Evolutionary conservation across 2,329 filamentous ascomycete species (phyloP).

Genomic region (Raffaelea deltoideospora): DNA sequence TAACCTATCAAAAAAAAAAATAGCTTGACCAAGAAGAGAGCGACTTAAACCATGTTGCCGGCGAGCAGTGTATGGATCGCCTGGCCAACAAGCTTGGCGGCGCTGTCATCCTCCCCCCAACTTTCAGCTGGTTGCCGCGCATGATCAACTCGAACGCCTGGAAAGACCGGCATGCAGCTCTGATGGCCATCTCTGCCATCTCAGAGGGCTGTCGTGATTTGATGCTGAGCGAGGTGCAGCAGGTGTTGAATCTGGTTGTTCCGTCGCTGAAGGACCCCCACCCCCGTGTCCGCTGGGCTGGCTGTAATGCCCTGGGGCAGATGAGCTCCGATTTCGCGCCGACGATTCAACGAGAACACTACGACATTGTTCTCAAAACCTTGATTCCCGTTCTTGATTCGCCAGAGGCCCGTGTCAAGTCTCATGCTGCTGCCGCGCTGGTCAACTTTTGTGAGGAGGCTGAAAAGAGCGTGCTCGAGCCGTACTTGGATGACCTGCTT

Average conservation of each 20-base stretch:
- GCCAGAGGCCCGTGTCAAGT: constrained; percentile 83
- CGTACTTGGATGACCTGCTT: constrained; percentile 80
- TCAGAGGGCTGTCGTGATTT: constrained; percentile 92
- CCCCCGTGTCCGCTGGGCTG: constrained; percentile 89
- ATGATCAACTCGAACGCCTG: constrained; percentile 96
- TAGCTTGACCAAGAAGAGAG: constrained; percentile 89
- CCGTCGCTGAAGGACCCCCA: constrained; percentile 82
- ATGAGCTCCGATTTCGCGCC: constrained; percentile 99
- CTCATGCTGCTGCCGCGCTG: constrained; percentile 89
- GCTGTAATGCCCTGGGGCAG: constrained; percentile 95
- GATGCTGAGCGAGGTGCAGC: constrained; percentile 88
- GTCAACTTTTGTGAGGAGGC: constrained; percentile 99
- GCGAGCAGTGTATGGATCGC: constrained; percentile 96
- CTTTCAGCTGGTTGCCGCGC: constrained; percentile 89
- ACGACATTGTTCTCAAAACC: constrained; percentile 70
- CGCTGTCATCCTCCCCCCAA: constrained; percentile 79
- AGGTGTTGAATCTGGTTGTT: constrained; percentile 88
- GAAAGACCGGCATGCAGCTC: constrained; percentile 87
- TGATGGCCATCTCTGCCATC: constrained; percentile 98
- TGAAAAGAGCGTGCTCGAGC: constrained; percentile 79
- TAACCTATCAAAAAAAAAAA: neutral
- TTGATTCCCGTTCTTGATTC: constrained; percentile 88
- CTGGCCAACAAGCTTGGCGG: constrained; percentile 94
- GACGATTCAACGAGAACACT: constrained; percentile 94
- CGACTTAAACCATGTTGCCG: constrained; percentile 92